These are phyloP conservation scores for Craspedostauros australis DNA, from an alignment of 108 stramenopile genomes.

Conservation along the genomic window DNA sequence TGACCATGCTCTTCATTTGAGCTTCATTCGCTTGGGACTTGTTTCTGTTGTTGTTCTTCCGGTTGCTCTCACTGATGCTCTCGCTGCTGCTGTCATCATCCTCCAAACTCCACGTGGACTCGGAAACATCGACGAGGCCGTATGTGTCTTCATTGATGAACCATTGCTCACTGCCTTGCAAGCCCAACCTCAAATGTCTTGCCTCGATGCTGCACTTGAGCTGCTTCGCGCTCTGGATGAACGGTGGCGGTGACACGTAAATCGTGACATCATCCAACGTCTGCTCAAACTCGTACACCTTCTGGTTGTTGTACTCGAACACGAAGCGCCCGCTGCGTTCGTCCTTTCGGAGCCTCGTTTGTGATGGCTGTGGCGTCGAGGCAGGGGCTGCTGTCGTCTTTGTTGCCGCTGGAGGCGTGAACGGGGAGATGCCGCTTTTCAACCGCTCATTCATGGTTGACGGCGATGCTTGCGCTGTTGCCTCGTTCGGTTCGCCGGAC, in stretches of 20 bases:
- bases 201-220: constrained; percentile 40
- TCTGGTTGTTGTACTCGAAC: constrained; percentile 57
- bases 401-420: too few relatives aligned
- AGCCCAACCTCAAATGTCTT: constrained; percentile 46
- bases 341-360: constrained; percentile 49
- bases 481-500: background rate
- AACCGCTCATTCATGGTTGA: too few relatives aligned
- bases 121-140: constrained; percentile 71
- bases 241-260: constrained; percentile 33
- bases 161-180: constrained; percentile 48
- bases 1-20: constrained; percentile 64
- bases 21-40: too few relatives aligned
- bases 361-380: too few relatives aligned
- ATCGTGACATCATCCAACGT: constrained; percentile 87
- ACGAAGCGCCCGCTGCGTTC: constrained; percentile 48
- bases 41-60: too few relatives aligned
- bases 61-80: too few relatives aligned
- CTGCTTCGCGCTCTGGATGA: constrained; percentile 14
- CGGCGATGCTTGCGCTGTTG: too few relatives aligned
- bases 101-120: constrained; percentile 79
- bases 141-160: constrained; percentile 85
- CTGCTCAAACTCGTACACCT: constrained; percentile 97
- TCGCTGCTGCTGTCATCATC: too few relatives aligned
- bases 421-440: too few relatives aligned
- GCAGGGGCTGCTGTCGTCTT: too few relatives aligned